phyloP scores from a whole-genome alignment of 305 asterid species.

The Plantago coronopus region DNA sequence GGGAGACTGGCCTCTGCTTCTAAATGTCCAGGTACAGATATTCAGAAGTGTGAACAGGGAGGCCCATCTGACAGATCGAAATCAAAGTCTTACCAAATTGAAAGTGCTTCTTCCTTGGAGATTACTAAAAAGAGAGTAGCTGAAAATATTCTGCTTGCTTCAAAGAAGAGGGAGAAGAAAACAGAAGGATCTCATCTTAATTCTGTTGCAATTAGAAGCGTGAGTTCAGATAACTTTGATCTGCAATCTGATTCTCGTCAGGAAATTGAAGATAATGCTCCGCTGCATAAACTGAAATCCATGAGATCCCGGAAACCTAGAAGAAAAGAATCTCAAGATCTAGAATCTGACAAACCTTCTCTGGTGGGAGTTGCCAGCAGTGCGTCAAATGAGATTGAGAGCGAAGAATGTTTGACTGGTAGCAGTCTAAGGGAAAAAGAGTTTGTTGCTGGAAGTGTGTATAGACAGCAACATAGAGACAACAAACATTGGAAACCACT shows the following conservation, averaged over 20 bases:
- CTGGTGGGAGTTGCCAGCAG: constrained; percentile 46
- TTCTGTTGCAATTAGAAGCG: constrained; percentile 44
- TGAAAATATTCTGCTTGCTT: constrained; percentile 59
- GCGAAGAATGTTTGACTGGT: constrained; percentile 39
- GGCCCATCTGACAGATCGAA: constrained; percentile 39
- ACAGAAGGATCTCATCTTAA: constrained; percentile 54
- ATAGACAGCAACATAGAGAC: constrained; percentile 41
- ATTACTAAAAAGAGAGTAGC: constrained; percentile 84
- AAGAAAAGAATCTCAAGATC: constrained; percentile 42
- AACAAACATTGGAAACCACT: constrained; percentile 77
- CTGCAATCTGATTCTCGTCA: constrained; percentile 35
- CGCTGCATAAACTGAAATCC: constrained; percentile 46
- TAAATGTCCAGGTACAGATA: constrained; percentile 37
- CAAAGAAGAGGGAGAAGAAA: constrained; percentile 74
- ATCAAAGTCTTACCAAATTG: constrained; percentile 63
- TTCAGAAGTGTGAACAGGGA: constrained; percentile 49
- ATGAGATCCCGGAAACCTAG: constrained; percentile 47
- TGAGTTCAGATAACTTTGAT: constrained; percentile 35
- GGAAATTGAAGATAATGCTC: constrained; percentile 52
- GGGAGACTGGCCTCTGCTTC: constrained; percentile 42
- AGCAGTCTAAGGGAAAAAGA: constrained; percentile 53
- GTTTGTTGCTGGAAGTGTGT: constrained; percentile 41
- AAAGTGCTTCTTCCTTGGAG: constrained; percentile 70
- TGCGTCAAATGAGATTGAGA: constrained; percentile 48
- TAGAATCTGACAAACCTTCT: constrained; percentile 42